Percentiles rank a stretch among this genome's conserved stretches.
Conservation (phyloP, 768 basidiomycete species). For the Lentinula guzmanii region DNA sequence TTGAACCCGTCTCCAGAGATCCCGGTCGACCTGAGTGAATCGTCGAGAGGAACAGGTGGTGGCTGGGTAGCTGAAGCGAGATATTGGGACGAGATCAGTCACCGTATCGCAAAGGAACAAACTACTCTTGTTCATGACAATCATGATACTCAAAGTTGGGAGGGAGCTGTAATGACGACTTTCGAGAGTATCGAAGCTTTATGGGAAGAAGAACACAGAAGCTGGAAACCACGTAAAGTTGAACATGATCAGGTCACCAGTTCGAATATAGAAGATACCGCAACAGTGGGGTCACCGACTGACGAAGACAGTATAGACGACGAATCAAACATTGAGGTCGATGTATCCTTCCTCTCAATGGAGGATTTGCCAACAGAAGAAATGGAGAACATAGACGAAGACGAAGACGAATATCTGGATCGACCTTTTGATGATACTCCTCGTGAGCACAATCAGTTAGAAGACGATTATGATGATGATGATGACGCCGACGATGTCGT, state of each 20-base stretch:
- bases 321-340: conserved; percentile 36
- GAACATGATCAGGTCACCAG: background rate
- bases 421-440: background rate
- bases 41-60: conserved; percentile 47
- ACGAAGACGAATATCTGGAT: conserved; percentile 10
- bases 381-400: conserved; percentile 17
- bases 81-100: conserved; percentile 69
- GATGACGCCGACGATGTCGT: conserved; percentile 21
- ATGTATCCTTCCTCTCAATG: conserved; percentile 43
- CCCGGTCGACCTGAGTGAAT: conserved; percentile 64
- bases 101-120: conserved; percentile 49
- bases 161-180: conserved; percentile 73
- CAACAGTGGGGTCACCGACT: background rate
- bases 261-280: background rate
- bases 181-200: conserved; percentile 88
- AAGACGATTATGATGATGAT: conserved; percentile 25
- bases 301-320: conserved; percentile 14
- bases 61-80: conserved; percentile 70
- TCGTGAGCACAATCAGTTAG: conserved; percentile 16
- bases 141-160: conserved; percentile 42
- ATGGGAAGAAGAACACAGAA: conserved; percentile 62
- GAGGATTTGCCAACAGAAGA: conserved; percentile 35
- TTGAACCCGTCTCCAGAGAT: conserved; percentile 68
- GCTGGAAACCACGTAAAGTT: conserved; percentile 44
- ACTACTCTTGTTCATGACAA: conserved; percentile 11